phyloP scores from a whole-genome alignment of 1,284 basidiomycete genomes.

The Ustanciosporium gigantosporum region DNA sequence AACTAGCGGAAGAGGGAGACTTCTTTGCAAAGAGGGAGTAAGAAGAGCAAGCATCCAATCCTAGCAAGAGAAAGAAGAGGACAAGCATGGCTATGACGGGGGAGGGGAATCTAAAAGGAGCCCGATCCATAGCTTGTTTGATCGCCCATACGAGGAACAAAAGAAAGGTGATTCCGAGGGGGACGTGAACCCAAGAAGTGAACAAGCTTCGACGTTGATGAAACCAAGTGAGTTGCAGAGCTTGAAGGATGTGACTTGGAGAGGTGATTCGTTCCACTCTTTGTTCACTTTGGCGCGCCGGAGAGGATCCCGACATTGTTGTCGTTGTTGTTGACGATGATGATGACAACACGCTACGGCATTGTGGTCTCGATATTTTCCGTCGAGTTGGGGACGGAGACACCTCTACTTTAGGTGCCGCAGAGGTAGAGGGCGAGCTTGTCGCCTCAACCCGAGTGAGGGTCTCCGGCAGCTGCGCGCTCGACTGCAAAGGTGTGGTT shows the following conservation, averaged over 20 bases:
- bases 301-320: too few relatives aligned
- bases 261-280: slow-evolving; percentile 8
- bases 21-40: background rate
- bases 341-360: too few relatives aligned
- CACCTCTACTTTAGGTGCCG: too few relatives aligned
- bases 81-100: slow-evolving; percentile 44
- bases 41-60: slow-evolving; percentile 36
- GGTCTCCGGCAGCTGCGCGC: too few relatives aligned
- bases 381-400: too few relatives aligned
- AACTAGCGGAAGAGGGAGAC: background rate
- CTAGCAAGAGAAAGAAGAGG: slow-evolving; percentile 33
- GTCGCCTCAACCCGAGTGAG: too few relatives aligned
- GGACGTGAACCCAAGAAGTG: slow-evolving; percentile 50
- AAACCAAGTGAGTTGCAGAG: slow-evolving; percentile 11
- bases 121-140: slow-evolving; percentile 39
- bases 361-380: too few relatives aligned
- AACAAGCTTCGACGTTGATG: slow-evolving; percentile 28
- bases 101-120: slow-evolving; percentile 46
- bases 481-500: too few relatives aligned
- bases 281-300: too few relatives aligned
- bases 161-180: slow-evolving; percentile 35
- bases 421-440: too few relatives aligned
- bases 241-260: slow-evolving; percentile 13
- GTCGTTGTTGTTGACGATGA: too few relatives aligned
- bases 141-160: slow-evolving; percentile 37